phyloP scores from a whole-genome alignment of 257 asterid genomes.

The Nicotiana sylvestris region DNA sequence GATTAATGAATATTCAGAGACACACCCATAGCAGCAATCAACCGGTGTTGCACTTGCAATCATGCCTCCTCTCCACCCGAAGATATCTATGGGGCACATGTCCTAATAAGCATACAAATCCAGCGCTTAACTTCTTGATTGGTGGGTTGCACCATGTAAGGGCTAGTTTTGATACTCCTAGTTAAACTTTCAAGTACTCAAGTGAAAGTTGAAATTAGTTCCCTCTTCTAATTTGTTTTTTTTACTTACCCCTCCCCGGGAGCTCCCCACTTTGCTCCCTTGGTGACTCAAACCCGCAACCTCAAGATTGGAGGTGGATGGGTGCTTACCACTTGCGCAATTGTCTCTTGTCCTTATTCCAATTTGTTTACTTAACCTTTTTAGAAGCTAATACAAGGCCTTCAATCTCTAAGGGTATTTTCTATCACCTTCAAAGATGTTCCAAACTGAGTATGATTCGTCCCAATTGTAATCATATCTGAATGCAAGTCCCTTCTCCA shows the following conservation, averaged over 20 bases:
- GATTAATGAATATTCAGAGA: neutral
- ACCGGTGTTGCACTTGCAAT: neutral
- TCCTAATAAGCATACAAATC: neutral
- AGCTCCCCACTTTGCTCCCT: too few species aligned
- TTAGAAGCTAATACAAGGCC: neutral
- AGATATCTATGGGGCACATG: neutral
- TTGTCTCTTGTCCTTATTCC: neutral
- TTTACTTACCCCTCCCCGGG: too few species aligned
- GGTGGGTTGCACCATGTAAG: neutral
- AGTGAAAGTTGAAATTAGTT: neutral
- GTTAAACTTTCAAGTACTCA: neutral
- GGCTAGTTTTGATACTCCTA: neutral
- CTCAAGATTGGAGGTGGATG: too few species aligned
- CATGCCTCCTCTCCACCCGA: neutral
- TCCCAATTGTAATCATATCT: neutral
- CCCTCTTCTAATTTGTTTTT: neutral
- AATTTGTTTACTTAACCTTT: neutral
- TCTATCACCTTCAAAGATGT: neutral
- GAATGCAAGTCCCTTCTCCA: slow-evolving; percentile 4
- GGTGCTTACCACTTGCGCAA: too few species aligned
- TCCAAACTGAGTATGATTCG: neutral
- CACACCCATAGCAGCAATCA: neutral
- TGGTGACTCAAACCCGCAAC: too few species aligned
- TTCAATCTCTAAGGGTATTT: neutral
- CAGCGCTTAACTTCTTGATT: neutral